Conservation (phyloP, 2,329 filamentous ascomycete species). For the Macroventuria anomochaeta region DNA sequence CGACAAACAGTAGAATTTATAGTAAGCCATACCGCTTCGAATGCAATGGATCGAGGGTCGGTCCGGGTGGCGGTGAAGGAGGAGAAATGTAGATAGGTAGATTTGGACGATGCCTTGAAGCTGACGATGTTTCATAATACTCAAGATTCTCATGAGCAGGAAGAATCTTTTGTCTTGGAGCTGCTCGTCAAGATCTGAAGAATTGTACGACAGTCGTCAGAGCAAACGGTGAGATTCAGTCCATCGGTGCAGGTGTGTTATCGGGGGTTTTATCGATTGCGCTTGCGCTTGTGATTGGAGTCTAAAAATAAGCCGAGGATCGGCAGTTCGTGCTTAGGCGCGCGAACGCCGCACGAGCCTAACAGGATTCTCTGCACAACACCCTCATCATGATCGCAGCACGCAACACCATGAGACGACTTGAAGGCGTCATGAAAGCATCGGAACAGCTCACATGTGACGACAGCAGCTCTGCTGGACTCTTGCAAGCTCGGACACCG, state of each 20-base stretch:
- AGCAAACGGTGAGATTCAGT: conserved; percentile 4
- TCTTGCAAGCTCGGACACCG: neutral
- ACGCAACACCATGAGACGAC: neutral
- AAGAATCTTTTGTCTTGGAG: neutral
- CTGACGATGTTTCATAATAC: neutral
- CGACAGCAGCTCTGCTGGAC: neutral
- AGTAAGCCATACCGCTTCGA: conserved; percentile 9
- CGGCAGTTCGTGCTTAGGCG: conserved; percentile 27
- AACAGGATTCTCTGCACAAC: conserved; percentile 5
- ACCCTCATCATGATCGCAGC: neutral
- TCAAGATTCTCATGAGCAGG: neutral
- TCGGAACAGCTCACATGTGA: neutral
- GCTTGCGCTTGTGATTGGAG: conserved; percentile 11
- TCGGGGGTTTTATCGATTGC: conserved; percentile 24
- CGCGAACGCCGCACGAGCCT: conserved; percentile 17
- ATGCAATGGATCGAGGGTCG: neutral
- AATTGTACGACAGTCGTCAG: neutral
- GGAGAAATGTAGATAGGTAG: neutral
- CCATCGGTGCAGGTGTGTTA: conserved; percentile 15
- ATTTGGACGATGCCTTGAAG: neutral
- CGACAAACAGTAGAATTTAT: neutral
- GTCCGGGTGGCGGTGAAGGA: conserved; percentile 3
- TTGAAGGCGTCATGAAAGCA: neutral
- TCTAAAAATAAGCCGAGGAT: conserved; percentile 18
- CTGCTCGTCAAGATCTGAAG: neutral